Base-by-base conservation (phyloP, 164 flowering plant genomes). In the Buxus sempervirens region DNA sequence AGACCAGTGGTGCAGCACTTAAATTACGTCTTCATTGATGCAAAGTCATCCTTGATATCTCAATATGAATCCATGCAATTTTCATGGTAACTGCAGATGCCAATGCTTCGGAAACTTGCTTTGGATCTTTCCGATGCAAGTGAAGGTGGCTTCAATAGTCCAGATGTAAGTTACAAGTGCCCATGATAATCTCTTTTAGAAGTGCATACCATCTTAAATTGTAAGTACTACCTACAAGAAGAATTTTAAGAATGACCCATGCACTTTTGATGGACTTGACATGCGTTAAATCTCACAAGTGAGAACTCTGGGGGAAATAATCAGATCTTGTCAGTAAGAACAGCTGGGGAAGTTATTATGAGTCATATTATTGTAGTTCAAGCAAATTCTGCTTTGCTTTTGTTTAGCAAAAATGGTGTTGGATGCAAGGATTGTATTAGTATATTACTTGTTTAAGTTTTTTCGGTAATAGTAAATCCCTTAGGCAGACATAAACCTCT, bases 61-160 rank as follows among this genome's bases (percentile, higher is more conserved):
- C 36, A 26, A 49, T 45, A 25, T 32, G 5, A 8, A 15, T 63
- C 13, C 5, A 3, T 24, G 19, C 51, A 68, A 15, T 59, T 64
- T 41, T 45, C 10, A 54, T 69, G 57, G 54, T 65, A 45, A 60
- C 58, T 65, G 41, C 82, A 91, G 97, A 20, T 86, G 83, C 93
- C 88, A 16, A 77, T 87, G 86, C 92, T 91, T 56, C 85, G 94
- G 36, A 80, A 79, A 58, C 14, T 91, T n/a, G 83, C 97, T 20
- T 56, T 91, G 22, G 97, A 91, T 75, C 63, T 81, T 67, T 91
- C 94, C 70, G 94, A 91, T 72, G 88, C 94, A 61, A 60, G 63
- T 54, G 88, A 84, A 62, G 90, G 88, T 54, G 83, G 80, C 70
- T 86, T 85, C 60, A 82, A 87, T 58, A 74, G 79, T 70, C 92